Base-by-base conservation (phyloP, 257 asterid genomes). In the Capsicum chinense region DNA sequence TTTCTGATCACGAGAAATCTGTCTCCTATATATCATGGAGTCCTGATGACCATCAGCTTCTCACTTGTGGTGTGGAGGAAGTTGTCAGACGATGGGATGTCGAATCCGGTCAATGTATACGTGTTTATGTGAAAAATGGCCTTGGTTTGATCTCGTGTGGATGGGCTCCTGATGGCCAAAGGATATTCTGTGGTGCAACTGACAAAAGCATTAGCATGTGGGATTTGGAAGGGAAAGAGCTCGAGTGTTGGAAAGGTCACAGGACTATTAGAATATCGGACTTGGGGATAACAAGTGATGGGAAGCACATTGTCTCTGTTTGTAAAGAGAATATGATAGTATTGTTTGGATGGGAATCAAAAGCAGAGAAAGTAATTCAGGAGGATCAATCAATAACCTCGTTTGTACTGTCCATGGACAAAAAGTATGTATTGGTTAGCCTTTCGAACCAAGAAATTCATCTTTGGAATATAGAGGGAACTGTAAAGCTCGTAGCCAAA, bases 21-120 rank as follows among this genome's bases (percentile, higher is more conserved):
- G 97, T 93, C 79, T 90, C 91, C 76, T 92, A 84, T 85, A 89
- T 94, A 80, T 90, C 97, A 47, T 96, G 99, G 99, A 92, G 97
- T 89, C 97, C 93, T 21, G 94, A 92, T 83, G 91, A 95, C 84
- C 81, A 82, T 52, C 97, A 97, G 86, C 86, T 97, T 73, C 98
- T 97, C 52, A 97, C 98, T 50, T 93, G 98, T 89, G 99, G 98
- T 83, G 90, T 79, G 81, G 98, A 96, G 81, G 98, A 97, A 87
- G 84, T 85, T 44, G 94, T 97, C 64, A 88, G 93, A 85, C 90
- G 94, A 78, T 97, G 99, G 99, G 97, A 93, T 86, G 88, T 90
- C 80, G 83, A 86, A 63, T 88, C 94, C 37, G 98, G 98, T 79
- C 93, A 92, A 85, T 93, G 98, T 86, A 92, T 91, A 83, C 93